Base-by-base conservation (phyloP, 75 land plant species). In the Isoetes taiwanensis region DNA sequence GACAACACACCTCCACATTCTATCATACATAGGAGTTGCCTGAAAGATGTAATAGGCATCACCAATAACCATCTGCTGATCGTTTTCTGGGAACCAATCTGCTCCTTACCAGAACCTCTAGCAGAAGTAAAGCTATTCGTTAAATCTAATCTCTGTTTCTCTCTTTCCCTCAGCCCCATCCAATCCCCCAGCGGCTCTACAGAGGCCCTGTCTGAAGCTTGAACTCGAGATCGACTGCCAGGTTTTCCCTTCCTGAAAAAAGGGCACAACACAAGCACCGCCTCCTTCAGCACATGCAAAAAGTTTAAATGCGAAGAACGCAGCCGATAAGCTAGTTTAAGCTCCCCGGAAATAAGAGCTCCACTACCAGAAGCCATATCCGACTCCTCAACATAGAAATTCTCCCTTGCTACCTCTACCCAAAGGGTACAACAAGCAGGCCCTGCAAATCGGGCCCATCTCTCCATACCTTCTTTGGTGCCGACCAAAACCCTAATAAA, bases 401-500 rank as follows among this genome's bases (percentile, higher is more conserved):
- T n/a, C 29, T 41, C 57, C 4, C 16, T 23, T 0, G 38, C 11
- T 12, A 26, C 14, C 50, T 70, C 68, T 28, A 56, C 62, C 74
- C 74, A 71, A 3, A 71, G 30, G 0, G 43, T 32, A 41, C 63
- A 71, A 27, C 62, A 56, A 32, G 46, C 68, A 9, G 63, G 69
- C 14, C 69, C 74, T 0, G 69, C 48, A 16, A 42, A 25, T 11
- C 30, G 52, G 8, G 59, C 33, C 74, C 74, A 71, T 27, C 65
- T 52, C 43, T 58, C 41, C 20, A 71, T 57, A 10, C 42, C 68
- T 17, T 38, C 62, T 20, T 42, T 30, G 5, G 69, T 30, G 16
- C 74, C 74, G 23, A 71, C 69, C 34, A 71, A 59, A 57, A 71
- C 64, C 30, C 58, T 71, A 10, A 71, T 38, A 2, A 32, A 26